Evolutionary conservation across 495 filamentous ascomycete genomes (phyloP).

Genomic region (Tuber melanosporum): DNA sequence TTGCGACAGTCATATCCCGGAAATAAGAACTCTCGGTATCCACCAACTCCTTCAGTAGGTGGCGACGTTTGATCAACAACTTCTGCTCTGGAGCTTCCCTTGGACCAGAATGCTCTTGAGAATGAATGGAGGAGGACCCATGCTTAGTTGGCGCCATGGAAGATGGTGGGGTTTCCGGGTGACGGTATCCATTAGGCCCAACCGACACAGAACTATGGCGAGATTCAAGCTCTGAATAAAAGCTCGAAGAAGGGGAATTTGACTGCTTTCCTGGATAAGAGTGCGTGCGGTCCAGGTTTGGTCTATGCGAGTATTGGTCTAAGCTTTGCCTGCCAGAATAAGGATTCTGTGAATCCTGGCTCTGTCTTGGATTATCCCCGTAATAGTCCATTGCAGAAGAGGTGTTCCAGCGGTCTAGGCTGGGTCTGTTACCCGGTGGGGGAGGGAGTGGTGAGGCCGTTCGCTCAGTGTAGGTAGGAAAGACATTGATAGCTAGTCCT

Average conservation of each 20-base stretch:
- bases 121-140: constrained; percentile 37
- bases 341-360: constrained; percentile 26
- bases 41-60: constrained; percentile 81
- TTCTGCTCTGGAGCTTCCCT: constrained; percentile 38
- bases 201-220: constrained; percentile 33
- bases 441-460: constrained; percentile 19
- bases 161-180: constrained; percentile 35
- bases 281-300: constrained; percentile 29
- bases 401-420: constrained; percentile 33
- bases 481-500: constrained; percentile 36
- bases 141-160: constrained; percentile 33
- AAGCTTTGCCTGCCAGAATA: constrained; percentile 34
- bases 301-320: constrained; percentile 37
- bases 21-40: constrained; percentile 84
- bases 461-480: constrained; percentile 25
- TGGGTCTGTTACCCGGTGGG: constrained; percentile 17
- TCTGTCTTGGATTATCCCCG: constrained; percentile 25
- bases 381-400: constrained; percentile 29
- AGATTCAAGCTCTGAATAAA: constrained; percentile 38
- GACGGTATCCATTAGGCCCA: constrained; percentile 31
- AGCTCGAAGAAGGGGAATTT: constrained; percentile 36
- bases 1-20: constrained; percentile 88
- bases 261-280: constrained; percentile 28
- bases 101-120: constrained; percentile 30
- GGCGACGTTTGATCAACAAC: constrained; percentile 53